Percentiles rank a stretch among this genome's conserved stretches.
Conservation (phyloP, 2,329 filamentous ascomycete genomes). For the Xylaria sp. region DNA sequence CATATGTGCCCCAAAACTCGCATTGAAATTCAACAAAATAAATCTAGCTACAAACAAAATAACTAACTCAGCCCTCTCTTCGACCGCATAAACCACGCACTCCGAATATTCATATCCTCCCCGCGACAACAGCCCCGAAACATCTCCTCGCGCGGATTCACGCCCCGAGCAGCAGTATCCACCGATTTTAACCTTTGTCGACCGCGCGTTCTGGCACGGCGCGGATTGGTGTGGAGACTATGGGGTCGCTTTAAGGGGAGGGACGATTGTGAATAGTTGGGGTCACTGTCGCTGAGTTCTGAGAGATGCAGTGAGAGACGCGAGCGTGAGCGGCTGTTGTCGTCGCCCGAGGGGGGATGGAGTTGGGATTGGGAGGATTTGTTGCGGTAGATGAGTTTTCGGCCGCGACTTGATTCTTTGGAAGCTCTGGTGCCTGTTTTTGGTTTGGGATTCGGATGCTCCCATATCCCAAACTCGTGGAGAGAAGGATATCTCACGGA, state of each 20-base stretch:
- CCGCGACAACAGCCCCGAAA: slow-evolving; percentile 3
- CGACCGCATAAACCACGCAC: slow-evolving; percentile 9
- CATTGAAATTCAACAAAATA: neutral
- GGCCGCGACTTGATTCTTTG: neutral
- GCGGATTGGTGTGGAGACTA: neutral
- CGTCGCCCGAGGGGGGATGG: neutral
- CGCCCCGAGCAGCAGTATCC: neutral
- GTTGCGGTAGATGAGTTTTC: neutral
- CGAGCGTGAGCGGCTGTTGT: neutral
- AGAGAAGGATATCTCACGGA: neutral
- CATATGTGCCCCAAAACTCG: neutral
- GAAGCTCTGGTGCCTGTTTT: neutral
- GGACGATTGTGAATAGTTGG: neutral
- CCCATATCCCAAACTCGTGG: neutral
- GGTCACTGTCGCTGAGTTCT: neutral
- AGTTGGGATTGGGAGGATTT: neutral
- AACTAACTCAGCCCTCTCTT: slow-evolving; percentile 7
- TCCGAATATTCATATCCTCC: slow-evolving; percentile 10
- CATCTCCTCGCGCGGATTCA: slow-evolving; percentile 11
- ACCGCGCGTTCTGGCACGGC: slow-evolving; percentile 5
- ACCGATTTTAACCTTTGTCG: slow-evolving; percentile 2
- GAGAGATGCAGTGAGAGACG: neutral
- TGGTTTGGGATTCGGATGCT: neutral
- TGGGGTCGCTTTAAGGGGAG: neutral
- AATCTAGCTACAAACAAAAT: neutral